These are phyloP conservation scores for Hansenula anomala DNA, from an alignment of 1,139 yeast species.

Conservation along the genomic window DNA sequence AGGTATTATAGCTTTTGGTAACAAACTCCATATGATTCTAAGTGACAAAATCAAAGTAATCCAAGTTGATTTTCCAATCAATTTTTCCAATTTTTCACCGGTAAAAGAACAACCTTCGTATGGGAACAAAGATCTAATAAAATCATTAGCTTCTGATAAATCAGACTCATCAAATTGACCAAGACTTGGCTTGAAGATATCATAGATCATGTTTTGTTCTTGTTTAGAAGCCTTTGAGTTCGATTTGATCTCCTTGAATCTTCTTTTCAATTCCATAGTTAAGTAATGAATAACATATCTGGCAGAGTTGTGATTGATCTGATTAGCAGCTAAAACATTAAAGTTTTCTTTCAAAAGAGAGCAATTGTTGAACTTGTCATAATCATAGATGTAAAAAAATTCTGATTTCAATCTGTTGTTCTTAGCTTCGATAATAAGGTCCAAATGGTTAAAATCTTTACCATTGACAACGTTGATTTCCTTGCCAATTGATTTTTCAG, in stretches of 20 bases:
- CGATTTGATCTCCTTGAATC: conserved; percentile 16
- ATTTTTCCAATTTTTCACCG: conserved; percentile 22
- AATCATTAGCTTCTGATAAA: conserved; percentile 19
- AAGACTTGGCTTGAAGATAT: conserved; percentile 28
- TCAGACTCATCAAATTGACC: conserved; percentile 27
- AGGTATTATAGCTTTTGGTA: conserved; percentile 28
- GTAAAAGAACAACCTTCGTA: conserved; percentile 29
- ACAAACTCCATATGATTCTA: conserved; percentile 27
- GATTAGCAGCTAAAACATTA: conserved; percentile 22
- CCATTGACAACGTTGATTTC: conserved; percentile 19
- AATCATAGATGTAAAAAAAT: conserved; percentile 23
- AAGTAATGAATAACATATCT: conserved; percentile 28
- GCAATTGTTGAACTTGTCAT: conserved; percentile 21
- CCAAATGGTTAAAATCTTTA: conserved; percentile 21
- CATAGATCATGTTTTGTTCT: conserved; percentile 13
- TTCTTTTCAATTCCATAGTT: conserved; percentile 24
- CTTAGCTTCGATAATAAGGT: conserved; percentile 22
- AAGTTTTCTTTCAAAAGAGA: conserved; percentile 21
- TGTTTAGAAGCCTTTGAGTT: conserved; percentile 6
- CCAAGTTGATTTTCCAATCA: conserved; percentile 19
- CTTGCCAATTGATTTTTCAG: conserved; percentile 20
- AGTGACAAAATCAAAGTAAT: conserved; percentile 23
- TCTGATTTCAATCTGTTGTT: conserved; percentile 22
- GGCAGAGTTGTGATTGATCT: conserved; percentile 26
- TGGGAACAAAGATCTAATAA: conserved; percentile 26